Conservation (phyloP, 2,329 filamentous ascomycete species). For the Hirsutella minnesotensis region DNA sequence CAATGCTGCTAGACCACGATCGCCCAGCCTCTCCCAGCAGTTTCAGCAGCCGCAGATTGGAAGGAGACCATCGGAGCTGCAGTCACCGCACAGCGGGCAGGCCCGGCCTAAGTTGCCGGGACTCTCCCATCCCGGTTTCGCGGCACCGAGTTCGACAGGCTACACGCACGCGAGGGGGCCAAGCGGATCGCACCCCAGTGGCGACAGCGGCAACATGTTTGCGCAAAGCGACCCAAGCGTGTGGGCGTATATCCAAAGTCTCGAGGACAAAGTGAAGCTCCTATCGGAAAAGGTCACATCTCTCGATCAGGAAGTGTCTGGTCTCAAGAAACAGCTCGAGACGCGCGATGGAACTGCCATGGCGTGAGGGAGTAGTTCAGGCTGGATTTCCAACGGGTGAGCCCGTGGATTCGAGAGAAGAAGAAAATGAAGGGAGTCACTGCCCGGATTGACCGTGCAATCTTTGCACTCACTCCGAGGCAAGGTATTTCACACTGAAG, state of each 20-base stretch:
- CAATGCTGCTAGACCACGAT: conserved; percentile 43
- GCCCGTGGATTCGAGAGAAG: too few species aligned
- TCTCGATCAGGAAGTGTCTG: conserved; percentile 21
- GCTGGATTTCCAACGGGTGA: background rate
- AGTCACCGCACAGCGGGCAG: conserved; percentile 38
- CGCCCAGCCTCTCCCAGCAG: conserved; percentile 53
- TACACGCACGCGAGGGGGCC: conserved; percentile 24
- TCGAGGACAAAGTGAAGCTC: conserved; percentile 44
- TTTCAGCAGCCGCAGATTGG: conserved; percentile 49
- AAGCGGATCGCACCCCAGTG: conserved; percentile 39
- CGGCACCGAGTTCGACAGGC: conserved; percentile 16
- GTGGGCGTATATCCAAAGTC: conserved; percentile 59
- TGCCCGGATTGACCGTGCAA: too few species aligned
- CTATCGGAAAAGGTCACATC: conserved; percentile 21
- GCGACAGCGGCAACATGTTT: conserved; percentile 57
- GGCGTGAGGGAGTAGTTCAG: background rate
- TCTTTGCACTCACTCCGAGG: too few species aligned
- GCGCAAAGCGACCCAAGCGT: conserved; percentile 48
- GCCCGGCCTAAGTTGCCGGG: conserved; percentile 25
- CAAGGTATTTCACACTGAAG: too few species aligned
- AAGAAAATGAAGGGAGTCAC: too few species aligned
- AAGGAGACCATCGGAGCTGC: conserved; percentile 42
- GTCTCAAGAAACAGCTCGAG: conserved; percentile 22
- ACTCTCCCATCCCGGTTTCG: conserved; percentile 23
- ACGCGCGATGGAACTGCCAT: conserved; percentile 14